Conservation (phyloP, 2,329 filamentous ascomycete genomes). For the Colletotrichum musae region DNA sequence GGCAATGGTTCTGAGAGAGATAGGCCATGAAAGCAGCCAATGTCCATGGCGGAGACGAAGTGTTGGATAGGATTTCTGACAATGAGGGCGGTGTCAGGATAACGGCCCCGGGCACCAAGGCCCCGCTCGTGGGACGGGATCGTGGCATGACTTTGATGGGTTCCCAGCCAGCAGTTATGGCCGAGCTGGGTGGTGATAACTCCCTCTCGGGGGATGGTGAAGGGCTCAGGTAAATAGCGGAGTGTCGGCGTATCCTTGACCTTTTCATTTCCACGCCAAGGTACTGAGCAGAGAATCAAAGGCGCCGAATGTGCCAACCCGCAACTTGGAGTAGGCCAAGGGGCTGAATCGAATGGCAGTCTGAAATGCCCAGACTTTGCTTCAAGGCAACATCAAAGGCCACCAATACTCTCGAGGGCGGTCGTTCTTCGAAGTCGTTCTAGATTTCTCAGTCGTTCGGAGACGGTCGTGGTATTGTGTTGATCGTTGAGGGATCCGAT, state of each 20-base stretch:
- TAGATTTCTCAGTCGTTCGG: no score
- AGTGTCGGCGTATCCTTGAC: conserved; percentile 60
- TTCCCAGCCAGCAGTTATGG: conserved; percentile 62
- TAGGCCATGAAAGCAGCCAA: conserved; percentile 96
- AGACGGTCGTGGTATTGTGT: no score
- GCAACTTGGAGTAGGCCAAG: conserved; percentile 2
- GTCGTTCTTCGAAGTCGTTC: background rate
- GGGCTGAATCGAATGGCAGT: background rate
- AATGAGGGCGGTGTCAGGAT: conserved; percentile 74
- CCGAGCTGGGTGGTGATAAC: conserved; percentile 57
- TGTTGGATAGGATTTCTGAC: conserved; percentile 89
- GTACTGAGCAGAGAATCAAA: conserved; percentile 5
- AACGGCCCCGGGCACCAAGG: conserved; percentile 59
- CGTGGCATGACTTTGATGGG: conserved; percentile 60
- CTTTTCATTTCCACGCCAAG: conserved; percentile 58
- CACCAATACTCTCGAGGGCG: background rate
- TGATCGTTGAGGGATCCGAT: no score
- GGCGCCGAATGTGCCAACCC: conserved; percentile 15
- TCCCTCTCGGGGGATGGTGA: conserved; percentile 57
- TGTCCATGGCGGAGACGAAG: conserved; percentile 89
- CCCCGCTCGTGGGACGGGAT: conserved; percentile 66
- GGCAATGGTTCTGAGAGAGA: conserved; percentile 94
- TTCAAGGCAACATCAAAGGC: conserved; percentile 21
- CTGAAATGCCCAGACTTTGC: conserved; percentile 19
- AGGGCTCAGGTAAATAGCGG: conserved; percentile 59